Conservation (phyloP, 306 rosid species). For the Quercus parvula region DNA sequence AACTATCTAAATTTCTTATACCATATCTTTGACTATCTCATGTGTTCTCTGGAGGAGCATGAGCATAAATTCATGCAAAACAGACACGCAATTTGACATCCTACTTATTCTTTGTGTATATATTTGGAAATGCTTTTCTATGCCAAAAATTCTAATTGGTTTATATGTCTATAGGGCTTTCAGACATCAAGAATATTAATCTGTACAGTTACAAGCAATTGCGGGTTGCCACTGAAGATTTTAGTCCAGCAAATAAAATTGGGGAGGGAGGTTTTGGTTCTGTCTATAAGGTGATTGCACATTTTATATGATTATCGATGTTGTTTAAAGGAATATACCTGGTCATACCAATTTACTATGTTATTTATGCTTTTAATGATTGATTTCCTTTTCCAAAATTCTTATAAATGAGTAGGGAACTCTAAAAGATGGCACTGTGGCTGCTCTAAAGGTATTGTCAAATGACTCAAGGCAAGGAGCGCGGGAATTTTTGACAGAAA, state of each 20-base stretch:
- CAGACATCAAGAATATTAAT: conserved; percentile 49
- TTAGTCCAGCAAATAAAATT: conserved; percentile 51
- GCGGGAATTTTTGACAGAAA: conserved; percentile 75
- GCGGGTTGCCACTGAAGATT: conserved; percentile 52
- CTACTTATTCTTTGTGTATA: background rate
- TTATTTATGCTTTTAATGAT: conserved; percentile 3
- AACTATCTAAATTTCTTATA: background rate
- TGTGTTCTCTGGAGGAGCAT: background rate
- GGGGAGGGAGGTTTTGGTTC: conserved; percentile 92
- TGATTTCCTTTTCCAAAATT: background rate
- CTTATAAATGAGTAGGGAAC: conserved; percentile 43
- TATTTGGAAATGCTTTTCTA: background rate
- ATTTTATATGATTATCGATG: background rate
- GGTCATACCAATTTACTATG: conserved; percentile 5
- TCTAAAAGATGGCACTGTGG: conserved; percentile 52
- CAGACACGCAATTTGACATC: background rate
- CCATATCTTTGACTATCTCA: background rate
- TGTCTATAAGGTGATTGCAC: conserved; percentile 68
- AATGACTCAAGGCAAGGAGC: conserved; percentile 67
- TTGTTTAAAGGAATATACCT: background rate
- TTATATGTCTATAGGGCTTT: conserved; percentile 39
- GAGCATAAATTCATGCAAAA: background rate
- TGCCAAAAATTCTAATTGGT: conserved; percentile 1
- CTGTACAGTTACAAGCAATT: conserved; percentile 59
- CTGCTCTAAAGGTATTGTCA: conserved; percentile 72